Base-by-base conservation (phyloP, 345 rosid species). In the Citrus cavaleriei region DNA sequence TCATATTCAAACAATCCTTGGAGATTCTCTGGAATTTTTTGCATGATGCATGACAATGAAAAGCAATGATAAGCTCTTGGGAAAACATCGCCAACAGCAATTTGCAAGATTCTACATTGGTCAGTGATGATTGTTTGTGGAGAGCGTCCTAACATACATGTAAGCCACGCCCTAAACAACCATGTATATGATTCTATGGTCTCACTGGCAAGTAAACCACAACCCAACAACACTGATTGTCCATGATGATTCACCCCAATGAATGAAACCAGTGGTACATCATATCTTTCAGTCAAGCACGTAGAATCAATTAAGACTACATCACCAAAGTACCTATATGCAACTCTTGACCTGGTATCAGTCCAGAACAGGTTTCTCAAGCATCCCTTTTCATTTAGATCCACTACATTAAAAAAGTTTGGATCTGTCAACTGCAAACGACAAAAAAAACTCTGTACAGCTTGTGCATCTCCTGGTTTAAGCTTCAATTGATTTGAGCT, bases 91-190 rank as follows among this genome's bases (percentile, higher is more conserved):
- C 77, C 85, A 28, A 85, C 78, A 51, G 84, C 86, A 67, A 80
- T 35, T 83, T 87, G 90, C 79, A 86, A 76, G 59, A 40, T 30
- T 70, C 49, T 78, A 75, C 87, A 85, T 1, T 80, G 88, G 70
- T 88, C 88, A 7, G 84, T 84, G 51, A 89, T 86, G 75, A 88
- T 58, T 24, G 81, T 77, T 64, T 87, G 90, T 1, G 92, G 92
- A 77, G 89, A 86, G 51, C 77, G 85, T 51, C 91, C 92, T 59
- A 83, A 73, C 87, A 88, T 86, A 73, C 89, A 85, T 13, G 90
- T 85, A 21, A 89, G 87, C 94, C 91, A 89, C 2, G 86, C 89
- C 84, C 86, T 84, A 81, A 89, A 91, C 75, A 91, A 78, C 92
- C 92, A 91, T 18, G 79, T 66, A 63, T 86, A 89, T 14, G 91